phyloP scores from a whole-genome alignment of 441 rosid species.

The Aleurites moluccanus region DNA sequence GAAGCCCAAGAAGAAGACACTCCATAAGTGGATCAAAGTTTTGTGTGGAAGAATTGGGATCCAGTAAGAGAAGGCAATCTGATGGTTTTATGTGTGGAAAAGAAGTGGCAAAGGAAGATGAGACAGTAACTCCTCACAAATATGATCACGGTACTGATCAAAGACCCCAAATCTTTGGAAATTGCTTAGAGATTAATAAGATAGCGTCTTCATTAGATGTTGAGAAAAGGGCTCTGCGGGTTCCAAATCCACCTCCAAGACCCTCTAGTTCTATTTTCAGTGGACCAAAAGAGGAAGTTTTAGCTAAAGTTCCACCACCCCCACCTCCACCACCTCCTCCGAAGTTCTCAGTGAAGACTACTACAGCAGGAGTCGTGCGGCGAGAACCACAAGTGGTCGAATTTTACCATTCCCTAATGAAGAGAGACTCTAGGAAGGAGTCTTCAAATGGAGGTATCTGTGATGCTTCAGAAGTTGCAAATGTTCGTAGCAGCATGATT shows the following conservation, averaged over 20 bases:
- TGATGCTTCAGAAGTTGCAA: conserved; percentile 57
- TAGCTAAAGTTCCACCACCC: conserved; percentile 42
- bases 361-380: conserved; percentile 45
- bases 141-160: conserved; percentile 28
- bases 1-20: conserved; percentile 66
- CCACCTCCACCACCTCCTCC: conserved; percentile 44
- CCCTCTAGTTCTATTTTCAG: conserved; percentile 45
- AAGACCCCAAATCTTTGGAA: conserved; percentile 31
- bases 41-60: conserved; percentile 42
- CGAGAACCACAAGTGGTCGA: conserved; percentile 78
- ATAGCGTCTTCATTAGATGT: conserved; percentile 39
- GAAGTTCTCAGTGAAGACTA: conserved; percentile 39
- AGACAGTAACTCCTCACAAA: conserved; percentile 29
- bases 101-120: conserved; percentile 46
- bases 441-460: conserved; percentile 52
- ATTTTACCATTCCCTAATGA: conserved; percentile 83
- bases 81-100: conserved; percentile 51
- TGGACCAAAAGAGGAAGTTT: conserved; percentile 39
- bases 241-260: conserved; percentile 76
- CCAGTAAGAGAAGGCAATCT: conserved; percentile 65
- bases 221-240: conserved; percentile 61
- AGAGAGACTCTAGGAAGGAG: conserved; percentile 70
- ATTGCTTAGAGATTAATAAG: conserved; percentile 44
- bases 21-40: conserved; percentile 65
- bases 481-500: conserved; percentile 72